A percentile compares a stretch with the other conserved stretches of the same genome.
These are phyloP conservation scores for Toxicodendron radicans DNA, from an alignment of 345 rosid genomes.

Conservation along the genomic window DNA sequence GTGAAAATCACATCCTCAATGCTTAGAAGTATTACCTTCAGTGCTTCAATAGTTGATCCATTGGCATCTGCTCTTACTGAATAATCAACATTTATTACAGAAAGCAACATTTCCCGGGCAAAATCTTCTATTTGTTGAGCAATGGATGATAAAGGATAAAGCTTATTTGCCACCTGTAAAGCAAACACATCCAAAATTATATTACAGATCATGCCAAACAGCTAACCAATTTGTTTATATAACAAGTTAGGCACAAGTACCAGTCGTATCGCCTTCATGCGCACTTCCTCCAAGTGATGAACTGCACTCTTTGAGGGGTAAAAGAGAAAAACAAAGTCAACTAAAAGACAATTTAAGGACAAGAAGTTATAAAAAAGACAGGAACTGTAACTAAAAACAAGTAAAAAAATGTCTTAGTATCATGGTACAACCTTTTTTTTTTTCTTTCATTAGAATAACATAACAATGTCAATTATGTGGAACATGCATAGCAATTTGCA, in stretches of 20 bases:
- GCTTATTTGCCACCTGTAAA: conserved; percentile 91
- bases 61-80: conserved; percentile 46
- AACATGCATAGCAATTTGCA: not conserved
- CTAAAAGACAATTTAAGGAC: not conserved
- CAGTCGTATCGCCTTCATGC: conserved; percentile 98
- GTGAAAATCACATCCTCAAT: not conserved
- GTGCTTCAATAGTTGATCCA: conserved; percentile 39
- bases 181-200: conserved; percentile 22
- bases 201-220: conserved; percentile 21
- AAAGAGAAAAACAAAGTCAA: conserved; percentile 27
- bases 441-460: no score
- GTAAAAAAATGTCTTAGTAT: not conserved
- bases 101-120: conserved; percentile 67
- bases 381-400: not conserved
- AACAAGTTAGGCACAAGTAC: conserved; percentile 41
- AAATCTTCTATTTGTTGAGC: conserved; percentile 86
- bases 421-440: not conserved
- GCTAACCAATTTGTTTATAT: conserved; percentile 9
- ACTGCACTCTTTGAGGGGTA: conserved; percentile 70
- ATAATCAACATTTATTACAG: conserved; percentile 42
- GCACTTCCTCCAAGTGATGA: conserved; percentile 92
- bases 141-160: conserved; percentile 71
- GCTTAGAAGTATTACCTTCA: conserved; percentile 50
- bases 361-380: no score
- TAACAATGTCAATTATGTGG: not conserved